These are phyloP conservation scores for Pythium brassicae DNA, from an alignment of 352 stramenopile genomes.

Conservation along the genomic window DNA sequence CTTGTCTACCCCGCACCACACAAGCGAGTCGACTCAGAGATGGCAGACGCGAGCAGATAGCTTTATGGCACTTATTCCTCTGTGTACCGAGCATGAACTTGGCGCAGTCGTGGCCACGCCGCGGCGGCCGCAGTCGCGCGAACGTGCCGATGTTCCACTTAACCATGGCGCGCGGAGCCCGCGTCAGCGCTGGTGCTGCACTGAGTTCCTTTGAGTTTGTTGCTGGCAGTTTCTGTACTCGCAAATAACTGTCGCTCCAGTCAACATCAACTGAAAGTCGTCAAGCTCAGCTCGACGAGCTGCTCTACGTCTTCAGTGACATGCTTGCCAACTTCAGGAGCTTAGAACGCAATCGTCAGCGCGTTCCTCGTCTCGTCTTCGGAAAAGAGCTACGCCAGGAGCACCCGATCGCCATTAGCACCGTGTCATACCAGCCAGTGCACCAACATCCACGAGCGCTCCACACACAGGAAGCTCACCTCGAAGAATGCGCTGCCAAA, in stretches of 20 bases:
- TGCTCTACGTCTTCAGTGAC: too few species aligned
- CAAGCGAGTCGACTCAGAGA: too few species aligned
- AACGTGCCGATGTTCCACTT: slow-evolving; percentile 82
- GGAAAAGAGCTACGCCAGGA: slow-evolving; percentile 10
- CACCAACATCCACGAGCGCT: background rate
- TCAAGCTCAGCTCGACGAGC: too few species aligned
- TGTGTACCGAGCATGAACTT: slow-evolving; percentile 53
- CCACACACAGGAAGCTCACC: slow-evolving; percentile 9
- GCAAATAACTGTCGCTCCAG: background rate
- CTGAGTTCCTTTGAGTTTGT: too few species aligned
- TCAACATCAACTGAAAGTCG: too few species aligned
- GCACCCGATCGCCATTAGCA: background rate
- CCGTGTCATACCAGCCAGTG: background rate
- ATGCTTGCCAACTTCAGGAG: too few species aligned
- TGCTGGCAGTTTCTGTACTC: background rate
- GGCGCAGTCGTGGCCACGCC: slow-evolving; percentile 46
- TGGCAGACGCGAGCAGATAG: background rate
- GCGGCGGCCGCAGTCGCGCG: slow-evolving; percentile 55
- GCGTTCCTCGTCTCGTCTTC: slow-evolving; percentile 17
- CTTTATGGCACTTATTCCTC: too few species aligned
- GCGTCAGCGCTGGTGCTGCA: too few species aligned
- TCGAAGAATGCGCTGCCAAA: slow-evolving; percentile 12
- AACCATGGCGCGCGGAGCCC: slow-evolving; percentile 27
- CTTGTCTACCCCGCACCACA: slow-evolving; percentile 23
- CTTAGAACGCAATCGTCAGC: slow-evolving; percentile 16